These are phyloP conservation scores for Colletotrichum sp. DNA, from an alignment of 2,329 filamentous ascomycete species.

Conservation along the genomic window DNA sequence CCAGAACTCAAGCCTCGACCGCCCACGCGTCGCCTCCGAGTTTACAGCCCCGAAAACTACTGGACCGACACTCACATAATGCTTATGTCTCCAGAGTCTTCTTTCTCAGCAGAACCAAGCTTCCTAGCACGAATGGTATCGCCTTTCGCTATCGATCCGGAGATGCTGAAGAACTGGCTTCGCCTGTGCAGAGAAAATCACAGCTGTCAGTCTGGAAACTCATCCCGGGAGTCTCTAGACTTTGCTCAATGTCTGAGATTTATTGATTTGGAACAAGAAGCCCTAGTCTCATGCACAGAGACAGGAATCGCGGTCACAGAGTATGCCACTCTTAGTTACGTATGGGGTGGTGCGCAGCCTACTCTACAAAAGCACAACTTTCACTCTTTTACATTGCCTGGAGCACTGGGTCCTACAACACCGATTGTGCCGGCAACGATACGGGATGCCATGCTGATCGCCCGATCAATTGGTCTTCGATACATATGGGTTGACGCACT, in stretches of 20 bases:
- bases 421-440: background rate
- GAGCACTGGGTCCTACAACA: background rate
- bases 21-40: background rate
- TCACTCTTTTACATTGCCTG: background rate
- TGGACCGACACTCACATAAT: background rate
- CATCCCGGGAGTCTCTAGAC: background rate
- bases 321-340: background rate
- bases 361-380: no score
- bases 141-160: background rate
- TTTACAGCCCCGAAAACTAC: background rate
- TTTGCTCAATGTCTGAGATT: background rate
- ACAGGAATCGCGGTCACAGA: rapidly evolving
- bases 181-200: background rate
- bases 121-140: background rate
- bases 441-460: background rate
- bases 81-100: background rate
- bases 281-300: background rate
- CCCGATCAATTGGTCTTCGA: background rate
- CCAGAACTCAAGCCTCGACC: background rate
- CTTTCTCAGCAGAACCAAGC: background rate
- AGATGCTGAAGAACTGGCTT: background rate
- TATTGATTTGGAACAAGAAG: background rate
- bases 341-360: no score
- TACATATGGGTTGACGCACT: background rate
- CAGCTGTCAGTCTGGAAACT: background rate